These are phyloP conservation scores for Solanum medicagineum DNA, from an alignment of 257 asterid species.

Conservation along the genomic window DNA sequence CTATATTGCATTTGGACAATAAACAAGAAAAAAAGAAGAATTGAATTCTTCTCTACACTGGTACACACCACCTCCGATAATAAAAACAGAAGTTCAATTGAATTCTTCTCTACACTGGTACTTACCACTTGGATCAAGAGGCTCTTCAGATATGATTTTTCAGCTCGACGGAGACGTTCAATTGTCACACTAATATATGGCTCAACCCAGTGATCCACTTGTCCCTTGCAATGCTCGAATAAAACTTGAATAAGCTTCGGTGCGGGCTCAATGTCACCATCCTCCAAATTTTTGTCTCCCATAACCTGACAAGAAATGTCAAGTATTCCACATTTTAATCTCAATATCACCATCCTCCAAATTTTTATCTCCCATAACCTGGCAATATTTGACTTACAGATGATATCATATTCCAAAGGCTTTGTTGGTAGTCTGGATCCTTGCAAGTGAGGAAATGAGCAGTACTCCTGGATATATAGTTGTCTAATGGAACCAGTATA, in stretches of 20 bases:
- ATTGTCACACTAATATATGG: slow-evolving; percentile 66
- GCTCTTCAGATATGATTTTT: slow-evolving; percentile 65
- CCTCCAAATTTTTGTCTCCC: slow-evolving; percentile 87
- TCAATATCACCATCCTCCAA: slow-evolving; percentile 94
- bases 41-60: background rate
- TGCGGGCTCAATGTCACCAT: slow-evolving; percentile 93
- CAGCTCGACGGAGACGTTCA: slow-evolving; percentile 77
- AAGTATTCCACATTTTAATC: background rate
- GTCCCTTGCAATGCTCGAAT: slow-evolving; percentile 88
- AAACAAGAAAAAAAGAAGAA: background rate
- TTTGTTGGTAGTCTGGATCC: slow-evolving; percentile 96
- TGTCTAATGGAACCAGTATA: slow-evolving; percentile 91
- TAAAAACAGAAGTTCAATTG: background rate
- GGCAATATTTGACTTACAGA: slow-evolving; percentile 41
- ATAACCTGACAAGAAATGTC: slow-evolving; percentile 43
- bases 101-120: no score
- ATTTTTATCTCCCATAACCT: slow-evolving; percentile 83
- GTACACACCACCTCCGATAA: background rate
- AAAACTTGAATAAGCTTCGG: slow-evolving; percentile 95
- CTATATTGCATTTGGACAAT: background rate
- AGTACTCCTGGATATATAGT: slow-evolving; percentile 89
- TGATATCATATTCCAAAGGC: slow-evolving; percentile 94
- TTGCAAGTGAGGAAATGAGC: slow-evolving; percentile 80
- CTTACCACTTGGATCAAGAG: slow-evolving; percentile 92
- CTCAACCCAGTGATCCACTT: slow-evolving; percentile 96